Evolutionary conservation across 2,329 filamentous ascomycete genomes (phyloP).

Genomic region (Hirsutella minnesotensis): DNA sequence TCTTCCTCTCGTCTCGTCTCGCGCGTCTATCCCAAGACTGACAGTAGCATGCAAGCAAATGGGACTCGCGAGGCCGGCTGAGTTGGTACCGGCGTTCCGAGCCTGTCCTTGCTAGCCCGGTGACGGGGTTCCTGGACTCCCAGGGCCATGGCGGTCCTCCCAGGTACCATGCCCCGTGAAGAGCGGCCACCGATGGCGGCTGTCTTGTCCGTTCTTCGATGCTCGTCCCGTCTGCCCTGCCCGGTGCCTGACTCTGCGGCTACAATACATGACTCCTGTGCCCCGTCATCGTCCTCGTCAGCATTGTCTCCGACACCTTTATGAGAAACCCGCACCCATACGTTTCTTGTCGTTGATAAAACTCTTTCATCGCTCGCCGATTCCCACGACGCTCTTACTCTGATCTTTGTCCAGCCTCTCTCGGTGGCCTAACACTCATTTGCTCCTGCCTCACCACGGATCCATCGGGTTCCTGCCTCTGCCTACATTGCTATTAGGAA

Average conservation of each 20-base stretch:
- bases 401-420: background rate
- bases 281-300: constrained; percentile 1
- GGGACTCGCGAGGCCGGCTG: constrained; percentile 4
- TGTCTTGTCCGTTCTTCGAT: background rate
- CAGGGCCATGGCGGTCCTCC: constrained; percentile 1
- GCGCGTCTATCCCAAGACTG: background rate
- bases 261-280: background rate
- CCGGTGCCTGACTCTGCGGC: background rate
- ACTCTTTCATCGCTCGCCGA: background rate
- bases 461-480: background rate
- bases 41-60: background rate
- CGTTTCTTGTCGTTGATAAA: background rate
- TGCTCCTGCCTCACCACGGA: background rate
- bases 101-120: constrained; percentile 12
- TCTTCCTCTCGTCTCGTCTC: background rate
- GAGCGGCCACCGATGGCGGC: background rate
- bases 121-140: background rate
- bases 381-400: background rate
- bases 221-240: background rate
- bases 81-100: constrained; percentile 7
- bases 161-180: background rate
- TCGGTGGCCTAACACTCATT: constrained; percentile 2
- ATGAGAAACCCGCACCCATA: constrained; percentile 1
- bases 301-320: background rate
- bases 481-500: background rate